Evolutionary conservation across 331 rosid species (phyloP), one percentile per base, ranked within the genome.

Genomic region (Rosa hybrid): DNA sequence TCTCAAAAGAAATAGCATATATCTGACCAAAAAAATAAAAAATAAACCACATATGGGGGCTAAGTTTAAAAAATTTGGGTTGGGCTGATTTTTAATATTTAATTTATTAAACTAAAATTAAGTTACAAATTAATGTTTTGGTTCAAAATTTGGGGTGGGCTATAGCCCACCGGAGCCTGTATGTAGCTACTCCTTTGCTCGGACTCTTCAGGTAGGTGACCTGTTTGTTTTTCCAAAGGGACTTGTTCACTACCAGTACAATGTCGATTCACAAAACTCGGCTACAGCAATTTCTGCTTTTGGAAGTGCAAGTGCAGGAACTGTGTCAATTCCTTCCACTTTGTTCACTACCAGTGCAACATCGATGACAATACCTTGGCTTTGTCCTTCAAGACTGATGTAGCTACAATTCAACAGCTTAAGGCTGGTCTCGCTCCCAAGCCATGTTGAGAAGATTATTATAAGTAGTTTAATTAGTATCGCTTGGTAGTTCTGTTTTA

Each of bases 301-400:
- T 20, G 83, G 75, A 41, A 80, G 83, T 51, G 83, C 75, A 21
- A 80, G 75, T 50, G 74, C 79, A 23, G 79, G 83, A n/a, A 74
- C 79, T 56, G 79, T 65, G 23, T 74, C 70, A 30, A 23, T 80
- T 6, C 75, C 83, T 25, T 2, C 27, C 83, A 74, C 79, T 18
- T 12, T 64, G 49, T 80, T 80, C 44, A 11, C 49, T n/a, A n/a
- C 75, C 11, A n/a, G n/a, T n/a, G n/a, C n/a, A 30, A 51, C 18
- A 41, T 80, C 5, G 83, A 80, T 9, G 83, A 80, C 25, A 64
- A 80, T 51, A 60, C 50, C 23, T 68, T 80, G 54, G 83, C 83
- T 12, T 17, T 49, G 12, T 74, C 83, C 18, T 80, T 80, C 68
- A 72, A 80, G 53, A 80, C 78, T n/a, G 83, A 80, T 13, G 64